phyloP scores from a whole-genome alignment of 345 rosid genomes.

The Eutrema yunnanense region DNA sequence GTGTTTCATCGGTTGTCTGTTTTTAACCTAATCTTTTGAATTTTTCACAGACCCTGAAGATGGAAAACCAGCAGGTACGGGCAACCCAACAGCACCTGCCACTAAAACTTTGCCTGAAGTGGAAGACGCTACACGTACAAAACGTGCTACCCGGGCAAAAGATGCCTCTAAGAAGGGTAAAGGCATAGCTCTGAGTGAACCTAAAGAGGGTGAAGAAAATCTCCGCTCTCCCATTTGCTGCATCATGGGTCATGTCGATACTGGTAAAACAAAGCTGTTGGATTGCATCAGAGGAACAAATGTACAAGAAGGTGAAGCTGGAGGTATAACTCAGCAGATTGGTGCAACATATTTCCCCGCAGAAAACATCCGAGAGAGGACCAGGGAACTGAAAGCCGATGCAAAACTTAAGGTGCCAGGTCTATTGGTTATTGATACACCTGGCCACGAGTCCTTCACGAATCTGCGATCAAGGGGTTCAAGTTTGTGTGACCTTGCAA shows the following conservation, averaged over 20 bases:
- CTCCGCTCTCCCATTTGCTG: slow-evolving; percentile 96
- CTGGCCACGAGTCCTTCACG: slow-evolving; percentile 90
- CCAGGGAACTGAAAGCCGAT: slow-evolving; percentile 87
- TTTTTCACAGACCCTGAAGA: slow-evolving; percentile 18
- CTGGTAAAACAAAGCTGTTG: slow-evolving; percentile 93
- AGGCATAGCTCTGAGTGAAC: slow-evolving; percentile 28
- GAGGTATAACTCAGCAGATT: slow-evolving; percentile 98
- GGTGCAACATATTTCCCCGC: slow-evolving; percentile 99
- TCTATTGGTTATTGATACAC: slow-evolving; percentile 93
- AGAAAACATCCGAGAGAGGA: slow-evolving; percentile 86
- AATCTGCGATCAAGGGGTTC: slow-evolving; percentile 94
- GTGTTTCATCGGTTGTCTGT: background rate
- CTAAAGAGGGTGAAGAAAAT: slow-evolving; percentile 45
- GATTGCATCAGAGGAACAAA: slow-evolving; percentile 96
- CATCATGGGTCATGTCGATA: slow-evolving; percentile 98
- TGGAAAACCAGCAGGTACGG: slow-evolving; percentile 24
- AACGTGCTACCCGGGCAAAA: slow-evolving; percentile 25
- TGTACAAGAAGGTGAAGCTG: slow-evolving; percentile 99
- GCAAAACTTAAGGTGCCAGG: slow-evolving; percentile 94
- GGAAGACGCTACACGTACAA: slow-evolving; percentile 11
- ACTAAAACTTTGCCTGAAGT: slow-evolving; percentile 31
- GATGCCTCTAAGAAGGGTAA: slow-evolving; percentile 38
- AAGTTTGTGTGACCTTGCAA: slow-evolving; percentile 91
- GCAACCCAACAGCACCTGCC: slow-evolving; percentile 20
- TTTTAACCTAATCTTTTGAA: background rate